Evolutionary conservation across 208 protist genomes (phyloP), one percentile per base, ranked within the genome.

Genomic region (Crithidia bombi): DNA sequence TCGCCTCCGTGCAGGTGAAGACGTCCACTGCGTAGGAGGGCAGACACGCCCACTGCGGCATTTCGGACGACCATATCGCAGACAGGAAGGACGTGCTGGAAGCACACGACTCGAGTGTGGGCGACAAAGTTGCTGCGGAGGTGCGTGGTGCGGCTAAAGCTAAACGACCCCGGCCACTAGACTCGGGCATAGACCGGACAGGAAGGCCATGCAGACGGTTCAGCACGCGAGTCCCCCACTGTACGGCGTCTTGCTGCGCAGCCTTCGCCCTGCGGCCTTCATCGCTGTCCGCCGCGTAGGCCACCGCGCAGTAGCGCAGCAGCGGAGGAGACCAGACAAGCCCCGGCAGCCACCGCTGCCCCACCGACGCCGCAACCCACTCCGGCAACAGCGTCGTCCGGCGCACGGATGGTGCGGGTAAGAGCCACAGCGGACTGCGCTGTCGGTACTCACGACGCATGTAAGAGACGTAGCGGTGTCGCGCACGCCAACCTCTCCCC

Each of bases 351-450:
- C 62, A 58, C 43, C 36, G 63, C 1, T 47, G 44, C 2, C 56
- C 73, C 4, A 56, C 30, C n/a, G 38, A 63, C n/a, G 73, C 73
- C 14, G 38, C 58, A 23, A 62, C 12, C 63, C 65, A 72, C 19
- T 44, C 17, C 46, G 32, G 41, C 2, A 47, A 25, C 23, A 30
- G 15, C 36, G 25, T 11, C n/a, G 49, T 41, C 3, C 25, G 3
- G 11, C 39, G 11, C 1, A 50, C 3, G n/a, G 59, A 21, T 5
- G 63, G 63, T 15, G 64, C 74, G 10, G 78, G 78, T n/a, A 83
- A 59, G 19, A 83, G 73, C 67, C 57, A 57, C 30, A 78, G 23
- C 25, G 78, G 54, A 44, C 79, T 72, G n/a, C 67, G 67, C 33
- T 52, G 46, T 14, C 55, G 65, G 2, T 55, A 47, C 23, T 80